Evolutionary conservation across 306 rosid genomes (phyloP).

Genomic region (Dryas octopetala): DNA sequence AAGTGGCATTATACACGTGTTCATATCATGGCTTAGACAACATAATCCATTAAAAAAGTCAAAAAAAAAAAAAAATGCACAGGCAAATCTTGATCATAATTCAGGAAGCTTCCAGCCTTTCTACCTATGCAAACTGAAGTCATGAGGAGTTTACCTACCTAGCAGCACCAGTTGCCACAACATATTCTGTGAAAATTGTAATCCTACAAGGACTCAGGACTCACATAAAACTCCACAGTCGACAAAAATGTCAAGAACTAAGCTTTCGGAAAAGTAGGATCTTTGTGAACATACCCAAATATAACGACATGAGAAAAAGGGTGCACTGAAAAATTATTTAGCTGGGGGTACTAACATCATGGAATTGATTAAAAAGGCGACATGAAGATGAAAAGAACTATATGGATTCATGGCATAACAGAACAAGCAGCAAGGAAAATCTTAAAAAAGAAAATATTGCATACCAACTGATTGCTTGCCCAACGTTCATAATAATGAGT

Average conservation of each 20-base stretch:
- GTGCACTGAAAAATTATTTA: neutral
- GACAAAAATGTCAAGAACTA: neutral
- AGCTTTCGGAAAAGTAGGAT: neutral
- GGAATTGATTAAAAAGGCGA: neutral
- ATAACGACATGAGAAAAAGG: neutral
- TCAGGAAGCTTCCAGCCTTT: neutral
- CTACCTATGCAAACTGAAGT: neutral
- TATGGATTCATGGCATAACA: neutral
- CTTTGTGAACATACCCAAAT: neutral
- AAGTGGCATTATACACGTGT: neutral
- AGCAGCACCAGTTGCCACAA: neutral
- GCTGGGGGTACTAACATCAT: neutral
- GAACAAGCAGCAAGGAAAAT: neutral
- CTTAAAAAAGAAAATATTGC: constrained; percentile 5
- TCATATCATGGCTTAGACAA: neutral
- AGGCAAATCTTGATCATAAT: neutral
- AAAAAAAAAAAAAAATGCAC: neutral
- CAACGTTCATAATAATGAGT: constrained; percentile 96
- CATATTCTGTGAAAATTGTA: neutral
- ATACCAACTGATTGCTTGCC: constrained; percentile 92
- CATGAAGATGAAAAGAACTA: neutral
- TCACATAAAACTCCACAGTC: neutral
- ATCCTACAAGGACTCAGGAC: neutral
- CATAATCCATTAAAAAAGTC: neutral
- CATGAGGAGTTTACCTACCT: neutral